A percentile compares a stretch with the other conserved stretches of the same genome.
phyloP scores from a whole-genome alignment of 2,329 filamentous ascomycete genomes.

The Aspergillus thermomutatus region DNA sequence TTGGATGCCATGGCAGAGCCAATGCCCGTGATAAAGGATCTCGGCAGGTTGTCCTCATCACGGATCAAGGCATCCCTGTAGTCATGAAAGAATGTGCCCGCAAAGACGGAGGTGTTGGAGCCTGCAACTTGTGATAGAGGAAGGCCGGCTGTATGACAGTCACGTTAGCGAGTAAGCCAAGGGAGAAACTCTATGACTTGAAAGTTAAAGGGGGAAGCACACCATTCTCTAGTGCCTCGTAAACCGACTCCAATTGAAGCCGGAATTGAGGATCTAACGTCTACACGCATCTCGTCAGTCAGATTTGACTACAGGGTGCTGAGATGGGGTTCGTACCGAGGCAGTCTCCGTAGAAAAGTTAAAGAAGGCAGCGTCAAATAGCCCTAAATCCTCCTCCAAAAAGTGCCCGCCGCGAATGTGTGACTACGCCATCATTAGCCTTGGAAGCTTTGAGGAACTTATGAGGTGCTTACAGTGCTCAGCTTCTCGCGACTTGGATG shows the following conservation, averaged over 20 bases:
- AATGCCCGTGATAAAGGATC: constrained; percentile 18
- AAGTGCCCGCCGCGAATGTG: constrained; percentile 15
- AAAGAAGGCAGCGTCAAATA: constrained; percentile 31
- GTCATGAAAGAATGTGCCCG: constrained; percentile 19
- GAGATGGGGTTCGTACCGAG: too few species aligned
- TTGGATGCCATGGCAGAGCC: constrained; percentile 21
- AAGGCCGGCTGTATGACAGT: constrained; percentile 16
- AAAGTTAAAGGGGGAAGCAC: not conserved
- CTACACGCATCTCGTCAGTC: too few species aligned
- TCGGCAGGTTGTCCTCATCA: constrained; percentile 21
- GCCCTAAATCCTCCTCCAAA: constrained; percentile 17
- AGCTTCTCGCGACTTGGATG: too few species aligned
- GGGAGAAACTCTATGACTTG: too few species aligned
- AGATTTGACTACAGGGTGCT: too few species aligned
- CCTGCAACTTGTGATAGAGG: constrained; percentile 18
- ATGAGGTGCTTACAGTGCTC: too few species aligned
- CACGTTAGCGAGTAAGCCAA: not conserved
- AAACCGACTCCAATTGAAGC: constrained; percentile 19
- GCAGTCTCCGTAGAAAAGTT: too few species aligned
- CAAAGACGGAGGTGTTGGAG: constrained; percentile 18
- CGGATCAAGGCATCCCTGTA: constrained; percentile 14
- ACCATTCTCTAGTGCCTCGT: constrained; percentile 22
- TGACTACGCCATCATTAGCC: too few species aligned
- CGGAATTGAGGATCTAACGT: constrained; percentile 18
- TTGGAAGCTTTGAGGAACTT: too few species aligned